Evolutionary conservation across 2,329 filamentous ascomycete species (phyloP).

Genomic region (Nannizziopsis arthrosporioides): DNA sequence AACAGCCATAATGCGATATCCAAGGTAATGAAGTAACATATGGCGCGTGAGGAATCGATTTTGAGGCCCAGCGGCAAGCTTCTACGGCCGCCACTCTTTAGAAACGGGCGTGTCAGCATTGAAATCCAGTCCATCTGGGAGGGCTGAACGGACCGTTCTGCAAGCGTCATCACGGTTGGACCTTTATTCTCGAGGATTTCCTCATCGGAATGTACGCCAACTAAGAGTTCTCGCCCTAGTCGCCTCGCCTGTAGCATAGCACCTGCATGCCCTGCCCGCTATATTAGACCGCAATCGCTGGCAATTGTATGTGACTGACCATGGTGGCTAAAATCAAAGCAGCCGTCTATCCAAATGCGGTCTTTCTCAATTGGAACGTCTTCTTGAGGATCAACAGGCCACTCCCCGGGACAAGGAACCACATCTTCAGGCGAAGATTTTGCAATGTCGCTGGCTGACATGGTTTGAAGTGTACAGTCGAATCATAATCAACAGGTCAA

Average conservation of each 20-base stretch:
- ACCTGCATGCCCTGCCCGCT: conserved; percentile 67
- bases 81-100: conserved; percentile 72
- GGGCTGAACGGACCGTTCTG: conserved; percentile 54
- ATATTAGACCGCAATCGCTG: conserved; percentile 6
- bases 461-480: no score
- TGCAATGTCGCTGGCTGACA: background rate
- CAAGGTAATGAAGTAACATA: conserved; percentile 90
- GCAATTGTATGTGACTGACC: conserved; percentile 41
- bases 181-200: conserved; percentile 95
- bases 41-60: conserved; percentile 70
- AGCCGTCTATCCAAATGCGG: conserved; percentile 95
- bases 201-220: conserved; percentile 92
- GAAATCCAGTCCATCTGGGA: background rate
- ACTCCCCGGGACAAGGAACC: conserved; percentile 45
- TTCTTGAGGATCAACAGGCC: conserved; percentile 55
- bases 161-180: conserved; percentile 88
- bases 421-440: conserved; percentile 7
- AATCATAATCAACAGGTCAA: no score
- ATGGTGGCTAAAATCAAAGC: conserved; percentile 98
- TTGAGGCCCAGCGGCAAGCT: conserved; percentile 88
- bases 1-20: conserved; percentile 91
- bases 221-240: conserved; percentile 75
- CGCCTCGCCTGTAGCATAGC: conserved; percentile 93
- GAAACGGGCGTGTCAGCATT: conserved; percentile 10
- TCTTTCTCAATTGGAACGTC: conserved; percentile 49